Conservation (phyloP, 768 basidiomycete genomes). For the Tremella mesenterica region DNA sequence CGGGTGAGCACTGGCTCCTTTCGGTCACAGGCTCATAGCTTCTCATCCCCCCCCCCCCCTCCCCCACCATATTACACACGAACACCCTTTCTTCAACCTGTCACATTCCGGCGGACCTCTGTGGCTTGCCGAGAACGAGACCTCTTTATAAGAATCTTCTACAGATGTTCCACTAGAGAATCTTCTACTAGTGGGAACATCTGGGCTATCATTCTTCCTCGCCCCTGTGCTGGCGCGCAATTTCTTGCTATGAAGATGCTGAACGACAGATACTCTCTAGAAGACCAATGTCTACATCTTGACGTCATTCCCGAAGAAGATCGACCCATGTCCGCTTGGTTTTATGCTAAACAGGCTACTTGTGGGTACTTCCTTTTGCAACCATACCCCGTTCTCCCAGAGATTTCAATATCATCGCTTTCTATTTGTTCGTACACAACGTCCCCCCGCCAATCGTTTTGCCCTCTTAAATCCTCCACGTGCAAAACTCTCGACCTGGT, state of each 20-base stretch:
- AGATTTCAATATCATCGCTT: no score
- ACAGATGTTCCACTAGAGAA: no score
- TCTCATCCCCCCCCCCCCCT: no score
- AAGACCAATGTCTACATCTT: slow-evolving; percentile 3
- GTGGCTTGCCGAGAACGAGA: no score
- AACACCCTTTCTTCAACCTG: no score
- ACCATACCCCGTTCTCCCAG: background rate
- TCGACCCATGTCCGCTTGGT: slow-evolving; percentile 8
- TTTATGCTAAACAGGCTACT: slow-evolving; percentile 7
- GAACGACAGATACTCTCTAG: slow-evolving; percentile 5
- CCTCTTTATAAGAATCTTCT: no score
- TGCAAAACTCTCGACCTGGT: background rate
- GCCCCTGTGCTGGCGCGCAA: background rate
- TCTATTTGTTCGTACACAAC: no score
- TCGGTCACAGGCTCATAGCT: background rate
- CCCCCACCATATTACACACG: no score
- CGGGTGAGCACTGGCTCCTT: background rate
- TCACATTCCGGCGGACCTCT: no score
- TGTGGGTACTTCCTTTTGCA: slow-evolving; percentile 1
- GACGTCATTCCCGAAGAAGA: background rate
- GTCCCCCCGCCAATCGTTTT: background rate
- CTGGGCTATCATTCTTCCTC: no score
- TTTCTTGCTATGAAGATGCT: no score
- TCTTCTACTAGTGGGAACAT: no score
- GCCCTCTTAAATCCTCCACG: background rate